Conservation (phyloP, 2,329 filamentous ascomycete species). For the Aureobasidium sp. region DNA sequence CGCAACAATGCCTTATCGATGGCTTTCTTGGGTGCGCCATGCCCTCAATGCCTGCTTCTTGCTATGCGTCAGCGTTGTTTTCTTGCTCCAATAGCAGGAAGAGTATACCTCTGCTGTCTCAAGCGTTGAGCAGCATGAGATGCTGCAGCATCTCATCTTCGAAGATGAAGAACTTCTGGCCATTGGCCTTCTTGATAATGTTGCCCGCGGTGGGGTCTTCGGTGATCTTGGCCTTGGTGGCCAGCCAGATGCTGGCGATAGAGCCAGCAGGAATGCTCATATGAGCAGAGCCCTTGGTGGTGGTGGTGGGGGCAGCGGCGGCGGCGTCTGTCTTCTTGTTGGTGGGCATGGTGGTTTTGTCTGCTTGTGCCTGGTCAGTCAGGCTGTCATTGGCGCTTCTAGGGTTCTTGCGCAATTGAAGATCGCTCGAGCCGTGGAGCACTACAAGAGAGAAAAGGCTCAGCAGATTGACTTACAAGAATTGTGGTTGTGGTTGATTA, state of each 20-base stretch:
- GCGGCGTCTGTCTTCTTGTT: neutral
- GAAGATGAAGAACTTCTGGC: neutral
- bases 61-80: neutral
- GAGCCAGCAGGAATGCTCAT: neutral
- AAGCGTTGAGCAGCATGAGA: conserved; percentile 4
- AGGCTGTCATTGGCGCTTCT: neutral
- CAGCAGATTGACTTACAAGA: neutral
- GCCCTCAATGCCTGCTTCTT: neutral
- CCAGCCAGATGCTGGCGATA: neutral
- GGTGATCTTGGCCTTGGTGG: neutral
- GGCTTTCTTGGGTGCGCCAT: neutral
- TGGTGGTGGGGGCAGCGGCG: neutral
- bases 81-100: too few relatives aligned
- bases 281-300: neutral
- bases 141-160: conserved; percentile 8
- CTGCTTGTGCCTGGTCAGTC: neutral
- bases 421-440: too few relatives aligned
- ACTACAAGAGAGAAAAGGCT: neutral
- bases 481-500: neutral
- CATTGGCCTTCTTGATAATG: neutral
- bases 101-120: neutral
- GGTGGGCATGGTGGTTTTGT: neutral
- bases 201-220: neutral
- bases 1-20: neutral
- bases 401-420: neutral